A percentile compares a stretch with the other conserved stretches of the same genome.
phyloP scores from a whole-genome alignment of 108 stramenopile species.

The Nitzschia putrida region DNA sequence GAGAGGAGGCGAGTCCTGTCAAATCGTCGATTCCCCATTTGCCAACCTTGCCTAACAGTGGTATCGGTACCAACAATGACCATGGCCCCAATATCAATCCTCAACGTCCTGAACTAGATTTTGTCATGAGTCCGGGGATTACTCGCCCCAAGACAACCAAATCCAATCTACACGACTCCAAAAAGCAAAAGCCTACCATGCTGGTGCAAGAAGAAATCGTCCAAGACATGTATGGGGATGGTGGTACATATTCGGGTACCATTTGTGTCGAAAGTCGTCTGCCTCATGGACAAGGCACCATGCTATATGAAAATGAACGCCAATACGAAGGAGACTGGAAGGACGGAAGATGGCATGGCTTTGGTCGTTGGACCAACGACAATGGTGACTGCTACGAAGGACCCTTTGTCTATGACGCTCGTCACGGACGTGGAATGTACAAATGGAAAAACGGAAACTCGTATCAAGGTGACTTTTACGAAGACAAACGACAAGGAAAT shows the following conservation, averaged over 20 bases:
- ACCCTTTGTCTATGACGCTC: constrained; percentile 39
- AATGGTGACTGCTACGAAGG: constrained; percentile 57
- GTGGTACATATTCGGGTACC: constrained; percentile 42
- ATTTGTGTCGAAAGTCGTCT: constrained; percentile 16
- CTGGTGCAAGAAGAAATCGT: constrained; percentile 17
- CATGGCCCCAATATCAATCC: not conserved
- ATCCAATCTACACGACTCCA: not conserved
- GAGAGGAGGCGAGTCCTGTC: not conserved
- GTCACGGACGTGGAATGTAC: constrained; percentile 50
- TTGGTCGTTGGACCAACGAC: constrained; percentile 28
- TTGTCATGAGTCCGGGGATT: not conserved
- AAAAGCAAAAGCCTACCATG: constrained; percentile 6
- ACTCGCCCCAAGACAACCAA: not conserved
- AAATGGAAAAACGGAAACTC: constrained; percentile 47
- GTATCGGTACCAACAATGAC: not conserved
- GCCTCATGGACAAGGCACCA: constrained; percentile 62
- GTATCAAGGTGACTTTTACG: constrained; percentile 44
- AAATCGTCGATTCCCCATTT: not conserved
- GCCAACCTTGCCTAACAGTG: not conserved
- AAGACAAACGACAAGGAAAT: constrained; percentile 50
- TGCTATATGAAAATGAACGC: constrained; percentile 66
- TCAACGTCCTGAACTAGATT: not conserved
- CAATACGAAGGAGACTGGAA: constrained; percentile 66
- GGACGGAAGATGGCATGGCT: constrained; percentile 57
- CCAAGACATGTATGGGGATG: constrained; percentile 52